These are phyloP conservation scores for Aegilops tauschii DNA, from an alignment of 176 grass and related monocot species.

Conservation along the genomic window DNA sequence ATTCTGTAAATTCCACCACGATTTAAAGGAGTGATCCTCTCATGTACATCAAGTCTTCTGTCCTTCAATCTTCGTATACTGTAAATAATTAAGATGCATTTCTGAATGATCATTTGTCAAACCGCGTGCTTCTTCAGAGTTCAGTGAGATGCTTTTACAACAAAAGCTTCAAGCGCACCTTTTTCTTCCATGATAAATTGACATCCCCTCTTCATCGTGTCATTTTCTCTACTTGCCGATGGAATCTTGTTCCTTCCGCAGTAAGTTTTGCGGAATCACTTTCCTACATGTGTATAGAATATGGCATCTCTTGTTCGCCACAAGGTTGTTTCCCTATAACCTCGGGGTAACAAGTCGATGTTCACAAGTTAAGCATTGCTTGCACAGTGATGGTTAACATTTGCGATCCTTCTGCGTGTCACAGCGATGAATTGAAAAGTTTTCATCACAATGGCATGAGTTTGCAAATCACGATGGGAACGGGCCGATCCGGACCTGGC, in stretches of 20 bases:
- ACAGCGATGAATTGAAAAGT: background rate
- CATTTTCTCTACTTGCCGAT: background rate
- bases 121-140: background rate
- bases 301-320: background rate
- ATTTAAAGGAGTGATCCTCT: background rate
- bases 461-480: background rate
- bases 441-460: background rate
- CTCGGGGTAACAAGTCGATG: no score
- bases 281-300: background rate
- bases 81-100: slow-evolving; percentile 2
- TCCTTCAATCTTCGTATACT: background rate
- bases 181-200: background rate
- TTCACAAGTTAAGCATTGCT: background rate
- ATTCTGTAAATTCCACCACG: background rate
- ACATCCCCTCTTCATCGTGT: background rate
- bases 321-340: no score
- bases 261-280: background rate
- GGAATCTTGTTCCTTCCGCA: background rate
- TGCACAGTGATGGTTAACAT: background rate
- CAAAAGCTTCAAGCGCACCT: background rate
- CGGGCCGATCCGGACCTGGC: no score
- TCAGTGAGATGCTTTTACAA: background rate
- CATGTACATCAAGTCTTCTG: background rate
- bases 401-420: background rate
- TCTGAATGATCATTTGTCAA: background rate